These are phyloP conservation scores for Macadamia tetraphylla DNA, from an alignment of 164 flowering plant species.

Conservation along the genomic window DNA sequence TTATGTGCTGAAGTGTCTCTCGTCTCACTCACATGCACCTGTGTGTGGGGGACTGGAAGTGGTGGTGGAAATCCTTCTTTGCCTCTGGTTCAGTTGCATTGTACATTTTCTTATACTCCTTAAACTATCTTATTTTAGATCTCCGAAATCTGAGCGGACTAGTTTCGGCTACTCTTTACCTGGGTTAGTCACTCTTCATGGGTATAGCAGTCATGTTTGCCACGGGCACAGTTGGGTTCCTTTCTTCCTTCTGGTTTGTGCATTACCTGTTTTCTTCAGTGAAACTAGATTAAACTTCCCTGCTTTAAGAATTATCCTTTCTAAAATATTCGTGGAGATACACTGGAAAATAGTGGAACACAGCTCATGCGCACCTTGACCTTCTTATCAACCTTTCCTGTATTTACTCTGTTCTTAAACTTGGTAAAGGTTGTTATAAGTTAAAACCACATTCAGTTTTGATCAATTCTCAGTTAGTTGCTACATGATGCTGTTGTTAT, in stretches of 20 bases:
- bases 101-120: slow-evolving; percentile 77
- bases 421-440: neutral
- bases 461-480: neutral
- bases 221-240: too few species aligned
- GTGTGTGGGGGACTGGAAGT: slow-evolving; percentile 81
- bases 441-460: neutral
- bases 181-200: slow-evolving; percentile 82
- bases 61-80: slow-evolving; percentile 75
- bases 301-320: neutral
- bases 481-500: neutral
- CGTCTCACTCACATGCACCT: slow-evolving; percentile 87
- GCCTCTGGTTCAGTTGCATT: slow-evolving; percentile 48
- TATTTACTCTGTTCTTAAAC: neutral
- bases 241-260: too few species aligned
- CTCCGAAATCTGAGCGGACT: slow-evolving; percentile 79
- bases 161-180: slow-evolving; percentile 71
- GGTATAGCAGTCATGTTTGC: slow-evolving; percentile 65
- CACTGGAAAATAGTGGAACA: too few species aligned
- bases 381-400: neutral
- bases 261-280: too few species aligned
- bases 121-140: slow-evolving; percentile 76
- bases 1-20: slow-evolving; percentile 88
- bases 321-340: neutral
- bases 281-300: slow-evolving; percentile 54
- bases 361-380: neutral